A percentile compares a stretch with the other conserved stretches of the same genome.
Conservation (phyloP, 169 alveolate genomes). For the Toxoplasma gondii region DNA sequence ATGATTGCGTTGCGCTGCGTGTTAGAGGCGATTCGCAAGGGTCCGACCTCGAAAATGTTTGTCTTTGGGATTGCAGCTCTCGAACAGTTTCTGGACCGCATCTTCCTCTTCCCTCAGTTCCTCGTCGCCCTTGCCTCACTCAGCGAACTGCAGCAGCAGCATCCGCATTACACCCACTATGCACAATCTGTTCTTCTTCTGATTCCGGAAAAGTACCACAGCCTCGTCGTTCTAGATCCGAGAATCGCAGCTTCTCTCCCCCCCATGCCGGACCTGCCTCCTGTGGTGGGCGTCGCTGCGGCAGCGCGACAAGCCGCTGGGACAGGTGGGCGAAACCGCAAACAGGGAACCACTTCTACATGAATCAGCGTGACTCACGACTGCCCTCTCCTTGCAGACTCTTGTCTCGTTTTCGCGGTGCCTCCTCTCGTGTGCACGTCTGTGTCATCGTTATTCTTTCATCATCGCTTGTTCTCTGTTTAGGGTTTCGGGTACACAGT, state of each 20-base stretch:
- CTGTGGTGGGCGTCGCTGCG: neutral
- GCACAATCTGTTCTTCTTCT: conserved; percentile 35
- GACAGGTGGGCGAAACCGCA: neutral
- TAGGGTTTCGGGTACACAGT: neutral
- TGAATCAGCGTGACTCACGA: neutral
- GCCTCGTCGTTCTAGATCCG: conserved; percentile 21
- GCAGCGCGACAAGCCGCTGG: neutral
- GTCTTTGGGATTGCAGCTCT: conserved; percentile 77
- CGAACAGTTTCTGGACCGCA: conserved; percentile 68
- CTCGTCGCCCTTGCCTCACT: conserved; percentile 45
- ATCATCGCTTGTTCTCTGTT: neutral
- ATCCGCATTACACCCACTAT: conserved; percentile 45
- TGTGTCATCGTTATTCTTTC: neutral
- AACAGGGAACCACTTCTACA: neutral
- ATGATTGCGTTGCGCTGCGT: conserved; percentile 76
- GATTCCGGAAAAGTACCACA: conserved; percentile 40
- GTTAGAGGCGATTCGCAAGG: conserved; percentile 74
- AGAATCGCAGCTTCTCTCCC: neutral
- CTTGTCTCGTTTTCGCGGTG: neutral
- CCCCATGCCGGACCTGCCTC: conserved; percentile 33
- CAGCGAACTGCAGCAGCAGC: conserved; percentile 29
- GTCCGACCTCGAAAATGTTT: conserved; percentile 73
- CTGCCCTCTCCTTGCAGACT: neutral
- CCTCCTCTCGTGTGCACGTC: neutral
- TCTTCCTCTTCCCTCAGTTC: conserved; percentile 49